A percentile compares a stretch with the other conserved stretches of the same genome.
Conservation (phyloP, 352 stramenopile genomes). For the Phytophthora syringae region DNA sequence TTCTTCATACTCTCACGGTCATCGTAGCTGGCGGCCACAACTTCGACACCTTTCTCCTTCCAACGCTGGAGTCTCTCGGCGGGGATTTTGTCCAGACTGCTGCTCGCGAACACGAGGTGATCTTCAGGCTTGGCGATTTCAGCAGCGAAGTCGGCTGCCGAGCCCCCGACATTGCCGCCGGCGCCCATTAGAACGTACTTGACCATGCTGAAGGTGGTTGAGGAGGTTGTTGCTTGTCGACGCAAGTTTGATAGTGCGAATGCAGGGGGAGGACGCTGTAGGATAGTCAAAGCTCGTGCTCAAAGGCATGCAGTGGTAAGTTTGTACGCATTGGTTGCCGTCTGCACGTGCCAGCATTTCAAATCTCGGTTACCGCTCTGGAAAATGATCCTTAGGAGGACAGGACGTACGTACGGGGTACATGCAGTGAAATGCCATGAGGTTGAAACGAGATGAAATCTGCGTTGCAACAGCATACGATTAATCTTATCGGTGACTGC, state of each 20-base stretch:
- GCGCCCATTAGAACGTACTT: conserved; percentile 39
- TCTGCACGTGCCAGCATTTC: neutral
- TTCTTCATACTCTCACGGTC: conserved; percentile 36
- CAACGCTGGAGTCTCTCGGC: conserved; percentile 21
- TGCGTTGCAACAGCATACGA: neutral
- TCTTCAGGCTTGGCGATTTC: conserved; percentile 36
- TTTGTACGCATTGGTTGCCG: neutral
- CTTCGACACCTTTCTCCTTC: conserved; percentile 30
- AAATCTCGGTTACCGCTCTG: neutral
- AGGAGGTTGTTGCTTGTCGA: conserved; percentile 3
- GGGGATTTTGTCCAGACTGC: conserved; percentile 30
- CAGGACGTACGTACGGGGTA: too few species aligned
- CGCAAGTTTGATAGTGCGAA: neutral
- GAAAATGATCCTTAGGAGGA: too few species aligned
- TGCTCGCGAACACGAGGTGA: conserved; percentile 35
- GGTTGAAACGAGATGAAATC: neutral
- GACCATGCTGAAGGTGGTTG: conserved; percentile 9
- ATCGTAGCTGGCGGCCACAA: conserved; percentile 29
- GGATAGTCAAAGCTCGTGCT: neutral
- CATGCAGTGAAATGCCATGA: neutral
- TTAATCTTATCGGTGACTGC: neutral
- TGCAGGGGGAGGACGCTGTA: neutral
- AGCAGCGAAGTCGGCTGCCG: conserved; percentile 29
- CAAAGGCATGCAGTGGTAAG: too few species aligned
- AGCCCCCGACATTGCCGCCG: conserved; percentile 28